These are phyloP conservation scores for Catunica adiposa DNA, from an alignment of 2,329 filamentous ascomycete genomes.

Conservation along the genomic window DNA sequence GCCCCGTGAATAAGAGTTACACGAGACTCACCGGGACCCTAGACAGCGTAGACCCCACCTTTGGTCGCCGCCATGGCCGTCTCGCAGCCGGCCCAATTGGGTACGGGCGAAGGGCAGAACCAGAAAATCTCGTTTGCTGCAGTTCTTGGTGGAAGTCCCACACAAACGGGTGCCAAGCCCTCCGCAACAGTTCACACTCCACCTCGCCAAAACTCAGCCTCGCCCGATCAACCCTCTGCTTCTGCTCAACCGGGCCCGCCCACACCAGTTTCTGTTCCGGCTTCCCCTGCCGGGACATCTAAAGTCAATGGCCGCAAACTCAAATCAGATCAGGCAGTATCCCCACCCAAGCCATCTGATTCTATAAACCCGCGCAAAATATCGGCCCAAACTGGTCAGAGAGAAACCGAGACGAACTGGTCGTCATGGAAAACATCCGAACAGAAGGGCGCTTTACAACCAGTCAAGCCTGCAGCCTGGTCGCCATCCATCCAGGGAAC, in stretches of 20 bases:
- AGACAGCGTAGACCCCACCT: background rate
- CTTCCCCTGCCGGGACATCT: background rate
- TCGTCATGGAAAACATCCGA: too few relatives aligned
- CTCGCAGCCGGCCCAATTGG: background rate
- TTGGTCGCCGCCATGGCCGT: background rate
- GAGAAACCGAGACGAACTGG: background rate
- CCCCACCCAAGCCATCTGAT: background rate
- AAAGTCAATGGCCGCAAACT: background rate
- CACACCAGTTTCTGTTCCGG: background rate
- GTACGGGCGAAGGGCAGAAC: background rate
- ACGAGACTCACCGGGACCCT: background rate
- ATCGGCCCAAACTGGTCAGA: background rate
- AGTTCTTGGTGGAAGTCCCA: conserved; percentile 2
- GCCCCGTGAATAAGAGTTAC: background rate
- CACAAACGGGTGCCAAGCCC: background rate
- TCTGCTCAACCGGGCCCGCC: background rate
- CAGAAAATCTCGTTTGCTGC: conserved; percentile 4
- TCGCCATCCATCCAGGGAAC: background rate
- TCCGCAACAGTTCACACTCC: background rate
- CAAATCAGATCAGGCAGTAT: too few relatives aligned
- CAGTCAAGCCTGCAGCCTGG: background rate
- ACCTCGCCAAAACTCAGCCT: background rate
- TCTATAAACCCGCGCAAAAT: background rate
- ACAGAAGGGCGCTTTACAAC: background rate
- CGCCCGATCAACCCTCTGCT: background rate